Evolutionary conservation across 2,329 filamentous ascomycete genomes (phyloP), one percentile per base, ranked within the genome.

Genomic region (Alternaria triticimaculans): DNA sequence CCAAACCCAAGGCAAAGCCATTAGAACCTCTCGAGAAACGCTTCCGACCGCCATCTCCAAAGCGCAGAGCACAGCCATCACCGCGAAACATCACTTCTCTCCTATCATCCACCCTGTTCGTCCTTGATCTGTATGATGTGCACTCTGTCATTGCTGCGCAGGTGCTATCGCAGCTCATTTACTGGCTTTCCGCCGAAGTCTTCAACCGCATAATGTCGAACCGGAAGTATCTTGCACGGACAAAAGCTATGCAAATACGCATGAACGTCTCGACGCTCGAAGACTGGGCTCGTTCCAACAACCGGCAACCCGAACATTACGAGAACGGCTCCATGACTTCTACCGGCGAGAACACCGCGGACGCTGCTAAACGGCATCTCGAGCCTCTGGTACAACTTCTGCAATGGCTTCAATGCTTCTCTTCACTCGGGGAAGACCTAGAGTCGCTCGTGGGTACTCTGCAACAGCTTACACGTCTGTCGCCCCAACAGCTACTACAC

Each of bases 141-240:
- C 96, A 99, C 82, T 97, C 96, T 0, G 94, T 99, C 69, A 98
- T 99, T 75, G 94, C 89, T 15, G 87, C 94, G 2, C 96, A 99
- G 77, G 93, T 98, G 62, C 84, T 97, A 25, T 92, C 94, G 4
- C 96, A 99, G 76, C 86, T 99, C 2, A 86, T 98, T 48, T 99
- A 97, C 82, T 99, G 96, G 96, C 87, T 99, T 15, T 92, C 94
- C 7, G 93, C 95, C 0, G 96, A 99, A 81, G 88, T 98, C 9
- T 99, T 99, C 84, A 99, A 99, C 80, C 91, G 95, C 62, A 92
- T 99, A 80, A 97, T 99, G 92, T 95, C 92, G 28, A 97, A 96
- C 75, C 89, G 93, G 68, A 94, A 95, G 78, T 99, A 97, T 75
- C 86, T 99, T 10, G 95, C 96, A 6, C 88, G 96, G 57, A 99